These are phyloP conservation scores for Coniochaeta sp. DNA, from an alignment of 2,329 filamentous ascomycete genomes.

Conservation along the genomic window DNA sequence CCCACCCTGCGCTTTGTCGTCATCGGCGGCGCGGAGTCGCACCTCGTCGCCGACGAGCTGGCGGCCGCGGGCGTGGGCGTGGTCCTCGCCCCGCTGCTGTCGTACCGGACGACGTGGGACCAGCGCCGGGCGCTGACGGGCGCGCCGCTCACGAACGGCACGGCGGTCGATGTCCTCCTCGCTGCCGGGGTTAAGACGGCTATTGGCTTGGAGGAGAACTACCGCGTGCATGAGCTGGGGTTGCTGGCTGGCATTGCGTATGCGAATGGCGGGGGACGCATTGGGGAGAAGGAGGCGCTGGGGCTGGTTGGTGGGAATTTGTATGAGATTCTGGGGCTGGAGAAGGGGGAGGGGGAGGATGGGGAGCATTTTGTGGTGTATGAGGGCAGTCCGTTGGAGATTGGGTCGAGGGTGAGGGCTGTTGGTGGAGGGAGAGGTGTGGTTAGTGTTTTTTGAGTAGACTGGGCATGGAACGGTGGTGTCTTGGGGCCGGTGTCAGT, in stretches of 20 bases:
- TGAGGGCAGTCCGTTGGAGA: constrained; percentile 55
- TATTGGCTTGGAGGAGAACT: constrained; percentile 54
- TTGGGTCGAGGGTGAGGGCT: constrained; percentile 47
- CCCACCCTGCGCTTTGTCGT: constrained; percentile 43
- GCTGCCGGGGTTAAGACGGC: constrained; percentile 51
- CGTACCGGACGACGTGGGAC: constrained; percentile 50
- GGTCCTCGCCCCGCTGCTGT: constrained; percentile 46
- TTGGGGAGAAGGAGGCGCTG: constrained; percentile 47
- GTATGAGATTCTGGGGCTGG: constrained; percentile 47
- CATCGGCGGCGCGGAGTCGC: constrained; percentile 55
- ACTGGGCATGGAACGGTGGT: background rate
- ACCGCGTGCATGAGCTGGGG: constrained; percentile 51
- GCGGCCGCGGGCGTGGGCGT: constrained; percentile 46
- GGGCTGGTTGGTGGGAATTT: constrained; percentile 50
- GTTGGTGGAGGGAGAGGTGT: constrained; percentile 35
- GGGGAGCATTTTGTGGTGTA: constrained; percentile 53
- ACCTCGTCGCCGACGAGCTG: constrained; percentile 50
- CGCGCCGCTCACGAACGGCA: constrained; percentile 59
- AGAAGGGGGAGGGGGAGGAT: constrained; percentile 20
- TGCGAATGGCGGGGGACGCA: constrained; percentile 45
- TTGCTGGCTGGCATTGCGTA: constrained; percentile 53
- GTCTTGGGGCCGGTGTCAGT: no score
- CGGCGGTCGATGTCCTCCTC: constrained; percentile 48
- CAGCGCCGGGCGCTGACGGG: constrained; percentile 54
- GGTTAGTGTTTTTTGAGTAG: constrained; percentile 25